phyloP scores from a whole-genome alignment of 352 stramenopile species.

The Pythium guiyangense region DNA sequence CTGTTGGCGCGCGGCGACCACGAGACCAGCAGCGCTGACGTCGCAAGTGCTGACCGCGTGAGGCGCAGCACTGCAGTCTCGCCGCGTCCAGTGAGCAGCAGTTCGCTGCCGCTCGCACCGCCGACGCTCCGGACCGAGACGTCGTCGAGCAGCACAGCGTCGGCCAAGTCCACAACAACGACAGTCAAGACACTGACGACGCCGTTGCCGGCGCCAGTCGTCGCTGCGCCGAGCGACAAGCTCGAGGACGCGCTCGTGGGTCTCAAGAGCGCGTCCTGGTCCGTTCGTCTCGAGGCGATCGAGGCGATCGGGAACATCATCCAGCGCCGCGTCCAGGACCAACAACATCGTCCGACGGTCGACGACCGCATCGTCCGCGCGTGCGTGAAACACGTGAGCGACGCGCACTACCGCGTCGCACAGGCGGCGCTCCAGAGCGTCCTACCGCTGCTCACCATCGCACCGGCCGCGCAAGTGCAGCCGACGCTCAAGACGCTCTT shows the following conservation, averaged over 20 bases:
- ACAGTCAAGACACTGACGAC: constrained; percentile 14
- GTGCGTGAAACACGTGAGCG: constrained; percentile 62
- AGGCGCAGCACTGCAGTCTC: constrained; percentile 2
- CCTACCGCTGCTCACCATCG: constrained; percentile 41
- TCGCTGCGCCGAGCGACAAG: constrained; percentile 12
- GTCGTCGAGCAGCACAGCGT: background rate
- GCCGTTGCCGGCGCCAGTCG: constrained; percentile 13
- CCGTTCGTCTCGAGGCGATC: constrained; percentile 54
- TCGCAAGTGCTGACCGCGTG: background rate
- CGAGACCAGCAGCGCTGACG: constrained; percentile 5
- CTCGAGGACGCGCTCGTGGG: constrained; percentile 48
- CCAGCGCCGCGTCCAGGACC: constrained; percentile 10
- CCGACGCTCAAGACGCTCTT: constrained; percentile 55
- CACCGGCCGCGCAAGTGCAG: constrained; percentile 31
- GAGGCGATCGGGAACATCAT: constrained; percentile 37
- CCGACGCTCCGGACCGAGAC: background rate
- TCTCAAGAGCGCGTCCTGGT: constrained; percentile 59
- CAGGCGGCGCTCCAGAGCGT: constrained; percentile 64
- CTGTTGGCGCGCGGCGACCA: constrained; percentile 3
- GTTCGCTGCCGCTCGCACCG: too few species aligned
- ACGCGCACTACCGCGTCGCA: constrained; percentile 71
- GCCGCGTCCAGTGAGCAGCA: background rate
- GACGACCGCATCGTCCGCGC: constrained; percentile 49
- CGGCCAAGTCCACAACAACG: background rate
- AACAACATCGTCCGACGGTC: constrained; percentile 15